Conservation (phyloP, 176 grass and related monocot genomes). For the Paspalum vaginatum region DNA sequence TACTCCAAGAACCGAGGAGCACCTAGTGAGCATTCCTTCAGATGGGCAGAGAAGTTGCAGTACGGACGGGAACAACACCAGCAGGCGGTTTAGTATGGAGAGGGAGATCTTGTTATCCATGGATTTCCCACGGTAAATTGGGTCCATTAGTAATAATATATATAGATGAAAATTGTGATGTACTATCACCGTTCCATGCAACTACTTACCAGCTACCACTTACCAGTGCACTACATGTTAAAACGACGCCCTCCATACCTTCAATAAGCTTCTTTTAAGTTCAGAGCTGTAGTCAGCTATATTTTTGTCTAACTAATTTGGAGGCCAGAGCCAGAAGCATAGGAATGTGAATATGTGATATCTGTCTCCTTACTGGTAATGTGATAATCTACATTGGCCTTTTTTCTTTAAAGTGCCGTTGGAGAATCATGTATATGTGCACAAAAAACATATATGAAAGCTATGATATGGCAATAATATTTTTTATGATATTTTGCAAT, state of each 20-base stretch:
- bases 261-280: background rate
- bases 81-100: constrained; percentile 41
- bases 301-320: background rate
- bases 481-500: background rate
- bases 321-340: background rate
- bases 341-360: background rate
- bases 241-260: background rate
- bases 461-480: background rate
- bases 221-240: background rate
- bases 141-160: background rate
- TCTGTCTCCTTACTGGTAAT: background rate
- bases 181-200: background rate
- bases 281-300: background rate
- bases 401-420: background rate
- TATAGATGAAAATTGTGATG: background rate
- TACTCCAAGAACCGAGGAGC: background rate
- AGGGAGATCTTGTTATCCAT: constrained; percentile 42
- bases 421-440: too few species aligned
- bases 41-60: background rate
- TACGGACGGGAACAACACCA: constrained; percentile 3
- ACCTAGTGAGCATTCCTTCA: background rate
- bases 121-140: constrained; percentile 37
- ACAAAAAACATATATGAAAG: background rate
- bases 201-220: background rate
- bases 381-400: background rate